Evolutionary conservation across 2,329 filamentous ascomycete genomes (phyloP).

Genomic region (Leptoxyphium fumago): DNA sequence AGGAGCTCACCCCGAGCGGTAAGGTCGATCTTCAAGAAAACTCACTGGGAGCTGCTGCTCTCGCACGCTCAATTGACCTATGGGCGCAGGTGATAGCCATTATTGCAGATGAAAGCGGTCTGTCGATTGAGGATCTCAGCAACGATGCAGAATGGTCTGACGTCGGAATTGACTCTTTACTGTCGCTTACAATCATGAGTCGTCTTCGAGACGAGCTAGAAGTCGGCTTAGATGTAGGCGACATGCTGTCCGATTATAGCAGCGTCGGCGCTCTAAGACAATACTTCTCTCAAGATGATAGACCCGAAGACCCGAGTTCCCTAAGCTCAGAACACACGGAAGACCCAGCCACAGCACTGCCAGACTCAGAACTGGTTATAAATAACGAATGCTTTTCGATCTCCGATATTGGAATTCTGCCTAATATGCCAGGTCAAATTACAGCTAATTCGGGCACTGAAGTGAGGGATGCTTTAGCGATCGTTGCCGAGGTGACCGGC

Average conservation of each 20-base stretch:
- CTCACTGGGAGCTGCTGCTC: too few species aligned
- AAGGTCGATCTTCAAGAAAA: too few species aligned
- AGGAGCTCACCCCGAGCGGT: too few species aligned
- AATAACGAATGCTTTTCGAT: neutral
- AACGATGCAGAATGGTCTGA: slow-evolving; percentile 15
- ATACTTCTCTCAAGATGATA: neutral
- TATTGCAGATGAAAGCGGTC: slow-evolving; percentile 17
- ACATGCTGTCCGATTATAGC: neutral
- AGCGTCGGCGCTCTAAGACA: neutral
- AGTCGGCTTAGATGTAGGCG: slow-evolving; percentile 4
- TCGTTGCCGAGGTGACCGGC: slow-evolving; percentile 2
- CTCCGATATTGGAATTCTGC: slow-evolving; percentile 8
- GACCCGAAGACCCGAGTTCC: too few species aligned
- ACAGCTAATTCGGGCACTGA: neutral
- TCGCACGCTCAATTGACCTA: too few species aligned
- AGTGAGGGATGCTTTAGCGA: slow-evolving; percentile 1
- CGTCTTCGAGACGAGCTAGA: slow-evolving; percentile 15
- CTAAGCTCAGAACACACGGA: too few species aligned
- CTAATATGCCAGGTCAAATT: slow-evolving; percentile 4
- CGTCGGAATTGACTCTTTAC: slow-evolving; percentile 17
- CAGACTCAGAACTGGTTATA: neutral
- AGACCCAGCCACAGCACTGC: neutral
- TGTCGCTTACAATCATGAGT: slow-evolving; percentile 12
- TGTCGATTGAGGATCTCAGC: slow-evolving; percentile 14
- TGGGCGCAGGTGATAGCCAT: too few species aligned